A percentile compares a stretch with the other conserved stretches of the same genome.
Evolutionary conservation across 441 rosid species (phyloP).

Genomic region (California macrophylla): DNA sequence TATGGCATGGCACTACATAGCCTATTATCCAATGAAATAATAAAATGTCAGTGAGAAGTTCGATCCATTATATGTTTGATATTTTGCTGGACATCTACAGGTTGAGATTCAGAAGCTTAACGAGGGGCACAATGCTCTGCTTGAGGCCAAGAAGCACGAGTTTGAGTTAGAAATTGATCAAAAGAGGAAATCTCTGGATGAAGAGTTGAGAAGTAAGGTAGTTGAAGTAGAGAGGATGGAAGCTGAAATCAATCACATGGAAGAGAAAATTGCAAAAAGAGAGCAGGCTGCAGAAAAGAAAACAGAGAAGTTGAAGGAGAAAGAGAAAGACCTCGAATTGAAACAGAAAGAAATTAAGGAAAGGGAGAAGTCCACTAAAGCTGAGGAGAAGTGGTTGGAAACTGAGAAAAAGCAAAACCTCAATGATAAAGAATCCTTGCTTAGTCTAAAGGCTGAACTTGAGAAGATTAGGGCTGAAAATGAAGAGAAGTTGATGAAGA

Average conservation of each 20-base stretch:
- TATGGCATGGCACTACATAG: background rate
- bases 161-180: constrained; percentile 70
- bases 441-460: constrained; percentile 46
- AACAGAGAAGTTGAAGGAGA: constrained; percentile 61
- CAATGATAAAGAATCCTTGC: constrained; percentile 45
- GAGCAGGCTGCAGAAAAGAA: constrained; percentile 68
- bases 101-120: constrained; percentile 58
- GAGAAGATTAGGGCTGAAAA: constrained; percentile 55
- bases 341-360: constrained; percentile 51
- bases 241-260: constrained; percentile 68
- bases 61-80: constrained; percentile 13
- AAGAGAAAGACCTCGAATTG: constrained; percentile 53
- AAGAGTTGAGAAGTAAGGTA: constrained; percentile 55
- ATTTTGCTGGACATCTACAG: constrained; percentile 32
- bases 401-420: constrained; percentile 38
- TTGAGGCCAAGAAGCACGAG: constrained; percentile 58
- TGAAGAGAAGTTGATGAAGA: constrained; percentile 52
- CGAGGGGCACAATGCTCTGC: constrained; percentile 59
- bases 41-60: background rate
- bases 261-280: constrained; percentile 65
- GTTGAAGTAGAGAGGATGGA: constrained; percentile 67
- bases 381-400: constrained; percentile 58
- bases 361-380: constrained; percentile 52
- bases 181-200: constrained; percentile 64
- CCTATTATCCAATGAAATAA: background rate